These are phyloP conservation scores for Rubia occidens DNA, from an alignment of 305 asterid species.

Conservation along the genomic window DNA sequence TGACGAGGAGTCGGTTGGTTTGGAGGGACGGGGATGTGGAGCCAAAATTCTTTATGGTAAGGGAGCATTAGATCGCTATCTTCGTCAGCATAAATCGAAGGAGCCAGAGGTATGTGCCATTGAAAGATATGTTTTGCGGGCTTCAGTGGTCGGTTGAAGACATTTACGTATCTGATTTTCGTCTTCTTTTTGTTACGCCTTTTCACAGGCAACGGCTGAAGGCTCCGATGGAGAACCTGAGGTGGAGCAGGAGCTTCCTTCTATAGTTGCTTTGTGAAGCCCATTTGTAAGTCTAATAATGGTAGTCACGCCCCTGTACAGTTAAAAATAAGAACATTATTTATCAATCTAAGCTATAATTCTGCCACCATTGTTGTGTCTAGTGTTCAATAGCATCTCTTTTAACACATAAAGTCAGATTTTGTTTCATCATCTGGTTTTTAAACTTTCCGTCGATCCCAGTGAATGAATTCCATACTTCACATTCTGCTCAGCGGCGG, in stretches of 20 bases:
- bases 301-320: conserved; percentile 37
- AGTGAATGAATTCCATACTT: no score
- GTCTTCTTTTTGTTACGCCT: neutral
- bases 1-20: conserved; percentile 59
- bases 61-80: conserved; percentile 52
- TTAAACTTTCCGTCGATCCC: neutral
- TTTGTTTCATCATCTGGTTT: neutral
- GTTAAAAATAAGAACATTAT: conserved; percentile 22
- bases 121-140: conserved; percentile 6
- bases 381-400: conserved; percentile 14
- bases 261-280: conserved; percentile 68
- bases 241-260: conserved; percentile 81
- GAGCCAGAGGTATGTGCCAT: conserved; percentile 53
- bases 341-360: conserved; percentile 9
- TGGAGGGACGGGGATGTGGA: conserved; percentile 42
- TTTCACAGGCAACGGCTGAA: conserved; percentile 38
- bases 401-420: neutral
- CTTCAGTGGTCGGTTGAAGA: neutral
- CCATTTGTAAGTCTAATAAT: conserved; percentile 16
- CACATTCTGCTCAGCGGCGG: no score
- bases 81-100: conserved; percentile 40
- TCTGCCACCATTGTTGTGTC: conserved; percentile 27
- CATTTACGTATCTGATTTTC: neutral
- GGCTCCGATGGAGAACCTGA: conserved; percentile 64
- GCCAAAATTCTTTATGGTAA: conserved; percentile 82